Base-by-base conservation (phyloP, 2,329 filamentous ascomycete genomes). In the Madurella mycetomatis region DNA sequence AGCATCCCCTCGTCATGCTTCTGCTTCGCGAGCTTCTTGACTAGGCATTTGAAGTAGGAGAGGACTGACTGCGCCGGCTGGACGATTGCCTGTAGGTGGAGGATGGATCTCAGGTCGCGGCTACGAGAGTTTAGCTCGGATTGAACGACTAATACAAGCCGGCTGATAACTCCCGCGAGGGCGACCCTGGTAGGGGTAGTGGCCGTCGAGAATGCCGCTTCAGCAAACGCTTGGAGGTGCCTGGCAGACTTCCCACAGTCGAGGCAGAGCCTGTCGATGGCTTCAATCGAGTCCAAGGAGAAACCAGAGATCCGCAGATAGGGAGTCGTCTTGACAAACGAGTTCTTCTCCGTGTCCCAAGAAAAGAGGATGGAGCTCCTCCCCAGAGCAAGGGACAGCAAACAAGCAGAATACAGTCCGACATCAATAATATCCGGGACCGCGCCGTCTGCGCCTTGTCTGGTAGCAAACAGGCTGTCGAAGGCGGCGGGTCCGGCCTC, bases 351-450 rank as follows among this genome's bases (percentile, higher is more conserved):
- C 2, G 74, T 66, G 48, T 85, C 73, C 76, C 82, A 90, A 0
- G 70, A 65, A 67, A 90, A 94, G 34, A 94, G 78, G 1, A 87
- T 75, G 0, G 88, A 92, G 40, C 84, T 85, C 46, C 87, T 78
- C 0, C 88, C 89, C 5, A 91, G 77, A 0, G 83, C 82, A 1
- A 92, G 73, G 12, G 83, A 80, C 57, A 87, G 74, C 0, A 92
- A 72, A 11, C 84, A 85, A 16, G 76, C 68, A 47, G 76, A 69
- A 63, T 83, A 86, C 5, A 73, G 65, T 17, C 69, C 72, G 1
- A 73, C 68, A 47, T 81, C 73, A 2, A 85, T 67, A 11, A 80
- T 65, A 12, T 73, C 66, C 5, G 58, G 49, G 11, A 73, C 66
- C 2, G 71, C 64, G 8, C 65, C 64, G 34, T 76, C 44, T 60